Conservation (phyloP, 352 stramenopile genomes). For the Phytophthora sojae region DNA sequence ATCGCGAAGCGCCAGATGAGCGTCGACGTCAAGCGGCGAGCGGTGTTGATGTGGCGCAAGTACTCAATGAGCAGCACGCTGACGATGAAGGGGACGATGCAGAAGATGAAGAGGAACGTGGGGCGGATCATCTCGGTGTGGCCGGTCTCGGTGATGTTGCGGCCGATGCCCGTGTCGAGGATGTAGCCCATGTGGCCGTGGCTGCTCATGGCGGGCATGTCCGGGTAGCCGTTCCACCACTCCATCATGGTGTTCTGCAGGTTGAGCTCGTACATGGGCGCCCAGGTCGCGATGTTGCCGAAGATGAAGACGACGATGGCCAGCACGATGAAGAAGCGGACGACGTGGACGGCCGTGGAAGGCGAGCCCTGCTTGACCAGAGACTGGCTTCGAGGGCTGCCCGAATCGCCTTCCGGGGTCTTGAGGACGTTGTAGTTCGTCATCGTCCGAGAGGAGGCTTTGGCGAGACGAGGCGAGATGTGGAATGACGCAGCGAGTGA, state of each 20-base stretch:
- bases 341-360: constrained; percentile 35
- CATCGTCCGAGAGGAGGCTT: constrained; percentile 23
- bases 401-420: constrained; percentile 34
- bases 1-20: constrained; percentile 50
- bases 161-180: constrained; percentile 56
- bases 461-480: constrained; percentile 21
- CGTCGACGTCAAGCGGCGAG: constrained; percentile 44
- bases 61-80: constrained; percentile 62
- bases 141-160: constrained; percentile 60
- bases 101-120: constrained; percentile 77
- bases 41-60: constrained; percentile 51
- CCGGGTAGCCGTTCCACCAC: constrained; percentile 70
- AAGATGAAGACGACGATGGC: constrained; percentile 59
- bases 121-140: constrained; percentile 75
- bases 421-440: constrained; percentile 39
- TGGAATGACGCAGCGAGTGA: constrained; percentile 19
- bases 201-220: constrained; percentile 34
- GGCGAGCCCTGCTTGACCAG: not conserved
- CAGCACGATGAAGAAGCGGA: constrained; percentile 48
- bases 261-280: constrained; percentile 60
- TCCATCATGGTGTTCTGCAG: constrained; percentile 59
- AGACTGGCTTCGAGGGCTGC: constrained; percentile 2
- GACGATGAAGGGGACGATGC: constrained; percentile 66
- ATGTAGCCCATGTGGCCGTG: constrained; percentile 49
- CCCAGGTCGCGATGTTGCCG: constrained; percentile 67